These are phyloP conservation scores for Dryas alaskensis DNA, from an alignment of 306 rosid genomes.

Conservation along the genomic window DNA sequence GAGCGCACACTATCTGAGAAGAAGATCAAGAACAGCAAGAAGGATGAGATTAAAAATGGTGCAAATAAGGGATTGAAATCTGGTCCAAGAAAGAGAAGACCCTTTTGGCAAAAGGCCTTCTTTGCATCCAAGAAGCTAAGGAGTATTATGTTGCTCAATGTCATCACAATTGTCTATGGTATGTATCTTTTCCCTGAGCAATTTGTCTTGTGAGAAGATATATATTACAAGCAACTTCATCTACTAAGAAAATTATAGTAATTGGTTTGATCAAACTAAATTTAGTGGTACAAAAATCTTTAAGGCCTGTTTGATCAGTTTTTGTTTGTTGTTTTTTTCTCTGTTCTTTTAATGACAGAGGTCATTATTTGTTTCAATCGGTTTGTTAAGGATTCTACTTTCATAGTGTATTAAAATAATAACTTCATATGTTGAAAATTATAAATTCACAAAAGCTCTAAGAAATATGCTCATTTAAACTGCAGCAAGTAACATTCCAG, in stretches of 20 bases:
- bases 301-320: background rate
- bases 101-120: constrained; percentile 38
- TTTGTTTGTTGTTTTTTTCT: no score
- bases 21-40: constrained; percentile 10
- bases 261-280: background rate
- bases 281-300: no score
- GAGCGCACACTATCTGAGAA: constrained; percentile 3
- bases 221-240: background rate
- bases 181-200: constrained; percentile 8
- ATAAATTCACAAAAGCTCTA: background rate
- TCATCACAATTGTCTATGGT: constrained; percentile 61
- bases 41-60: constrained; percentile 2
- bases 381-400: background rate
- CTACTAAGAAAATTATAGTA: background rate
- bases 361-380: background rate
- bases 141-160: constrained; percentile 58
- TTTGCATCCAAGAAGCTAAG: constrained; percentile 54
- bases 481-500: constrained; percentile 75
- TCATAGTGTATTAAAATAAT: background rate
- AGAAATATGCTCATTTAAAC: background rate
- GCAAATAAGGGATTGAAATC: background rate
- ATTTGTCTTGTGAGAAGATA: background rate
- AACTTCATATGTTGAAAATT: constrained; percentile 8
- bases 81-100: constrained; percentile 16
- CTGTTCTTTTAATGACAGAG: background rate